Evolutionary conservation across 225 moss, liverwort and hornwort species (phyloP).

Genomic region (Ulota crispa): DNA sequence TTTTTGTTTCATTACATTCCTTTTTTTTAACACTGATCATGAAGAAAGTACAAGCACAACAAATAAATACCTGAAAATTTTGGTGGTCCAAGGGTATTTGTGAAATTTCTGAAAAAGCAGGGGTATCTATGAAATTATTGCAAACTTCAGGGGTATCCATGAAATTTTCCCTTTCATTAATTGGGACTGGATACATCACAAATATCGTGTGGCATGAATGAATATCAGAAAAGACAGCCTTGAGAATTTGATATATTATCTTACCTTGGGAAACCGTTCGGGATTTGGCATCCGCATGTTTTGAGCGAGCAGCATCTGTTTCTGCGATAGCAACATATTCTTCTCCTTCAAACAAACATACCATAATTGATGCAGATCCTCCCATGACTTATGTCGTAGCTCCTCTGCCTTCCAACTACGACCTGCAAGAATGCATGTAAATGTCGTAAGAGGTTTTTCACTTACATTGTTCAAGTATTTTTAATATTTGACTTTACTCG

Average conservation of each 20-base stretch:
- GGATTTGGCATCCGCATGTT: constrained; percentile 70
- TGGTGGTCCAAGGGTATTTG: no score
- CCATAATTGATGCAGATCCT: constrained; percentile 85
- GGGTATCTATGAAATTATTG: no score
- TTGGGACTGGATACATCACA: neutral
- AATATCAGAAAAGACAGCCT: neutral
- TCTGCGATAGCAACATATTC: constrained; percentile 75
- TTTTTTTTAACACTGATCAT: no score
- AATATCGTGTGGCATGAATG: neutral
- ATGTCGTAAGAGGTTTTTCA: neutral
- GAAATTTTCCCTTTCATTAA: neutral
- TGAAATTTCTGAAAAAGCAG: no score
- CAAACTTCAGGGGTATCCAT: no score
- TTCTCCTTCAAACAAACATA: constrained; percentile 85
- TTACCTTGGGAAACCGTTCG: constrained; percentile 71
- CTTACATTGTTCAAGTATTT: no score
- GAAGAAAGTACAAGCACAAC: no score
- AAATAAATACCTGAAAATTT: no score
- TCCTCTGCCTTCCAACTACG: constrained; percentile 83
- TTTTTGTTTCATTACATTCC: no score
- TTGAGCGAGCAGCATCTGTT: constrained; percentile 67
- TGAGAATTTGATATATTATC: neutral
- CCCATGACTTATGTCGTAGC: constrained; percentile 75
- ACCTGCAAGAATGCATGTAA: constrained; percentile 37
- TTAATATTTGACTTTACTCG: no score